Conservation (phyloP, 2,329 filamentous ascomycete genomes). For the Colletotrichum navitas region DNA sequence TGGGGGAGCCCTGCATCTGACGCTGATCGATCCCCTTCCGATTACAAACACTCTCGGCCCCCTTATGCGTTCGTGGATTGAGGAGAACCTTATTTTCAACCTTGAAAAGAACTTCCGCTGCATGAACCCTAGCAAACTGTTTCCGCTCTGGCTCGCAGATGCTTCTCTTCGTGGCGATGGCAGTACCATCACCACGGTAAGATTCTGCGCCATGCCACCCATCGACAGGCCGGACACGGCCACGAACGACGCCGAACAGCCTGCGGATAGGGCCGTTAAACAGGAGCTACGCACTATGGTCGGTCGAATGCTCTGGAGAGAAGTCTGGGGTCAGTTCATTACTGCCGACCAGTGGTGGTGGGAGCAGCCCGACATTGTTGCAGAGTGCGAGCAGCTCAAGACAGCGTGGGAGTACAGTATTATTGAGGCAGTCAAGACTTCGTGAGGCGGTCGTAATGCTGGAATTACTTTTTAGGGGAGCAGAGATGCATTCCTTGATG, state of each 20-base stretch:
- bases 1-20: conserved; percentile 69
- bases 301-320: conserved; percentile 70
- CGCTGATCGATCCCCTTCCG: conserved; percentile 73
- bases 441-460: conserved; percentile 36
- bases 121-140: conserved; percentile 67
- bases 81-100: conserved; percentile 70
- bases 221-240: conserved; percentile 47
- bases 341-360: conserved; percentile 70
- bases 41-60: conserved; percentile 67
- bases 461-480: neutral
- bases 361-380: conserved; percentile 67
- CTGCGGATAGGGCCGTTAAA: conserved; percentile 52
- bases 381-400: conserved; percentile 66
- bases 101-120: conserved; percentile 71
- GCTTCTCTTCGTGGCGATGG: conserved; percentile 63
- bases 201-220: conserved; percentile 60
- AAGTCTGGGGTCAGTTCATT: conserved; percentile 69
- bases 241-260: conserved; percentile 39
- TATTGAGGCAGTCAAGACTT: conserved; percentile 67
- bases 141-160: conserved; percentile 70
- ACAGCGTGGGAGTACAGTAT: conserved; percentile 72
- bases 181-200: conserved; percentile 62
- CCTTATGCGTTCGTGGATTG: conserved; percentile 70
- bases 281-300: conserved; percentile 65
- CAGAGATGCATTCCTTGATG: conserved; percentile 19